These are phyloP conservation scores for Ascochyta clinopodiicola DNA, from an alignment of 2,329 filamentous ascomycete species.

Conservation along the genomic window DNA sequence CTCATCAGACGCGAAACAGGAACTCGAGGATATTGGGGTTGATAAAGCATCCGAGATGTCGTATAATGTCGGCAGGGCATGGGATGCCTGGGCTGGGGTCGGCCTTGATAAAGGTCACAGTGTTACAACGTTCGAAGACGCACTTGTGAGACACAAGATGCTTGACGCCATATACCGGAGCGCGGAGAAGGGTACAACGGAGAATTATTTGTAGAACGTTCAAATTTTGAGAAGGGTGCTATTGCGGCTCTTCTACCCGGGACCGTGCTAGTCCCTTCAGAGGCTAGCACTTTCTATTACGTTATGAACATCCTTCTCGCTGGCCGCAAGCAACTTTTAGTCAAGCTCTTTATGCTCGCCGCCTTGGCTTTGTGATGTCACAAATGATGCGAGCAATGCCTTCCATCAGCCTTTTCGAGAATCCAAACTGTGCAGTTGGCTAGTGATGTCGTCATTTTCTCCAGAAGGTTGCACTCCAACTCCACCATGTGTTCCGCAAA, in stretches of 20 bases:
- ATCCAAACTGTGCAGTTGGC: background rate
- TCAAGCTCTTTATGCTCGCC: conserved; percentile 13
- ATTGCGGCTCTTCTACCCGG: background rate
- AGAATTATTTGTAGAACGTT: conserved; percentile 33
- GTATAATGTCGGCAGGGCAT: conserved; percentile 62
- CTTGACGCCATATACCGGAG: conserved; percentile 47
- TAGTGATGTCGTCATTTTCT: conserved; percentile 11
- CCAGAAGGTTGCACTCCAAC: background rate
- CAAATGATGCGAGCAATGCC: background rate
- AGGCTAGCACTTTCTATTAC: conserved; percentile 24
- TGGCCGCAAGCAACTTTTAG: conserved; percentile 13
- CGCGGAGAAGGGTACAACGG: conserved; percentile 37
- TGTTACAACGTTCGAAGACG: conserved; percentile 44
- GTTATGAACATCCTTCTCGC: conserved; percentile 17
- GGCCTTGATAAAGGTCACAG: conserved; percentile 31
- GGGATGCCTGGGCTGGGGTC: conserved; percentile 60
- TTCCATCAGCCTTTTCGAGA: background rate
- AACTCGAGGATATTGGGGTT: conserved; percentile 55
- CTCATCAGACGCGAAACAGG: conserved; percentile 40
- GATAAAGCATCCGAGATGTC: conserved; percentile 55
- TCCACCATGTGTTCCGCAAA: background rate
- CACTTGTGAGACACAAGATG: conserved; percentile 44
- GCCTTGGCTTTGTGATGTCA: conserved; percentile 22
- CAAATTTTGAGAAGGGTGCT: background rate
- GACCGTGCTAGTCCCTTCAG: background rate